These are phyloP conservation scores for Pinus taeda DNA, from an alignment of 75 land plant genomes.

Conservation along the genomic window DNA sequence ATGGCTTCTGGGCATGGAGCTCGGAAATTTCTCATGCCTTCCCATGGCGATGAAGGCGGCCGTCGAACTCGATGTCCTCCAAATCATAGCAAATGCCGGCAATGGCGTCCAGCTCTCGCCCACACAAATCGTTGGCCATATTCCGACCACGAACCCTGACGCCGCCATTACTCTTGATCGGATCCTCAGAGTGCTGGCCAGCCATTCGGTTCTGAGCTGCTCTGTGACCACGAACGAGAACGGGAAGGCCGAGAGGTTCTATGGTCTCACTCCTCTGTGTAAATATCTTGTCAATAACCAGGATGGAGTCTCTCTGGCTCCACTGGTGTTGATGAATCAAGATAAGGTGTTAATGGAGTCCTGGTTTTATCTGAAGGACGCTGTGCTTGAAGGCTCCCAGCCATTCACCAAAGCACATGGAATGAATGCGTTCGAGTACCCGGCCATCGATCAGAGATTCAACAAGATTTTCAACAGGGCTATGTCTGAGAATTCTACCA, in stretches of 20 bases:
- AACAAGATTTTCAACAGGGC: conserved; percentile 18
- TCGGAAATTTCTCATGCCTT: conserved; percentile 10
- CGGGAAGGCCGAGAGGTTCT: conserved; percentile 13
- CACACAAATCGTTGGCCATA: conserved; percentile 16
- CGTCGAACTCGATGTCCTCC: conserved; percentile 20
- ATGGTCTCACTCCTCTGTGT: conserved; percentile 25
- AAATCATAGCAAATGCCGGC: conserved; percentile 16
- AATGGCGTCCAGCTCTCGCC: conserved; percentile 11
- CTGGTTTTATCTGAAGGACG: conserved; percentile 21
- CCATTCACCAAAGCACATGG: conserved; percentile 37
- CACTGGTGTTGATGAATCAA: conserved; percentile 14
- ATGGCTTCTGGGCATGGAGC: conserved; percentile 9
- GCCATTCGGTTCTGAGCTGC: conserved; percentile 25
- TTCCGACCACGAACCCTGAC: conserved; percentile 6
- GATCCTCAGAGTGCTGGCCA: conserved; percentile 22
- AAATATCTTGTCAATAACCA: conserved; percentile 16
- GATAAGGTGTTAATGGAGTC: conserved; percentile 25
- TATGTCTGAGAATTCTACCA: conserved; percentile 21
- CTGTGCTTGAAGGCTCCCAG: conserved; percentile 15
- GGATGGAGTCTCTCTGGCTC: conserved; percentile 25
- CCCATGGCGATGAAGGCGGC: conserved; percentile 32
- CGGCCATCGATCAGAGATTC: conserved; percentile 14
- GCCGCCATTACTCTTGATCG: conserved; percentile 15
- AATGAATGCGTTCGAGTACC: conserved; percentile 24
- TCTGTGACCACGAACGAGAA: not conserved